Evolutionary conservation across 768 basidiomycete species (phyloP).

Genomic region (Panaeolus cyanescens): DNA sequence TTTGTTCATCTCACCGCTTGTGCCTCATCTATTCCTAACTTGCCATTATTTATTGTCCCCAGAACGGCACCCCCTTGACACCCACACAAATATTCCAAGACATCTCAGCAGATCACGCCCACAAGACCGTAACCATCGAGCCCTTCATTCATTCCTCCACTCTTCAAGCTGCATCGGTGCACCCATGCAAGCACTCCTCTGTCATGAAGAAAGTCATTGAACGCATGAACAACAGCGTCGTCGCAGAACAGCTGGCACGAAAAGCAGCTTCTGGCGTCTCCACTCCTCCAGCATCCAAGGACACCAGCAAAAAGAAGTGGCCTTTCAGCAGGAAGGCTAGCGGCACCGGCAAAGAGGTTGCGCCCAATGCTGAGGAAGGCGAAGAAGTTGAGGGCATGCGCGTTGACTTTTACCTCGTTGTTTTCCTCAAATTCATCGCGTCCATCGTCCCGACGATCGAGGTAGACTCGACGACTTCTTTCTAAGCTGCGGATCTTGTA

Average conservation of each 20-base stretch:
- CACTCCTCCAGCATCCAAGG: slow-evolving; percentile 39
- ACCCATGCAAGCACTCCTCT: slow-evolving; percentile 97
- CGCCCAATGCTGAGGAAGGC: slow-evolving; percentile 39
- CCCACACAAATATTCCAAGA: slow-evolving; percentile 96
- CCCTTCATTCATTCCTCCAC: slow-evolving; percentile 92
- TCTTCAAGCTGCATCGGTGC: slow-evolving; percentile 89
- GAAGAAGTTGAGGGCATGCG: slow-evolving; percentile 89
- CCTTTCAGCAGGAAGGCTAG: slow-evolving; percentile 76
- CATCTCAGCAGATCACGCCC: slow-evolving; percentile 93
- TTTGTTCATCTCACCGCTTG: background rate
- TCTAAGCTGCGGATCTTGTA: slow-evolving; percentile 33
- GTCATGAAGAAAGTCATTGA: slow-evolving; percentile 99
- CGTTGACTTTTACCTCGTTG: slow-evolving; percentile 97
- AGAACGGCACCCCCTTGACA: slow-evolving; percentile 89
- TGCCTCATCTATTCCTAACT: background rate
- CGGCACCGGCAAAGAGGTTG: slow-evolving; percentile 56
- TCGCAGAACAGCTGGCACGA: slow-evolving; percentile 78
- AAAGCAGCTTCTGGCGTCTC: slow-evolving; percentile 41
- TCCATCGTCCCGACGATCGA: slow-evolving; percentile 99
- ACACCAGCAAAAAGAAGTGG: slow-evolving; percentile 80
- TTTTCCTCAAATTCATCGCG: slow-evolving; percentile 99
- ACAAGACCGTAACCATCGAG: slow-evolving; percentile 99
- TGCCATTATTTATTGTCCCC: background rate
- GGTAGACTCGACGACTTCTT: slow-evolving; percentile 88
- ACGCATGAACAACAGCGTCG: slow-evolving; percentile 90